Evolutionary conservation across 495 filamentous ascomycete species (phyloP).

Genomic region (Penicillium lividum): DNA sequence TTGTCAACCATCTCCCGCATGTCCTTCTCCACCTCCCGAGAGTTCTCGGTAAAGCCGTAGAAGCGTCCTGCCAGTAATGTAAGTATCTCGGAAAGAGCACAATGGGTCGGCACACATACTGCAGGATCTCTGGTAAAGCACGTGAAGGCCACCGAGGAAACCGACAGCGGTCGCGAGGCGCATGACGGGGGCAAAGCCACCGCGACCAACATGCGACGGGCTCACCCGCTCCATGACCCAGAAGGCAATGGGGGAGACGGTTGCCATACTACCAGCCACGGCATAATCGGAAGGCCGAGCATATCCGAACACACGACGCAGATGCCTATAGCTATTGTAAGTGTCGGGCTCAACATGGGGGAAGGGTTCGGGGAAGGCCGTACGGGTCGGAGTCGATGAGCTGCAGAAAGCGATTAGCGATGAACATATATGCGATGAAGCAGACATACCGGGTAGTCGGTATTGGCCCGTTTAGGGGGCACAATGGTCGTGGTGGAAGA

Average conservation of each 20-base stretch:
- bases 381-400: conserved; percentile 99
- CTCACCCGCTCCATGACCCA: conserved; percentile 76
- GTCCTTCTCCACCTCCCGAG: conserved; percentile 88
- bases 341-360: conserved; percentile 18
- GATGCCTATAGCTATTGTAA: conserved; percentile 63
- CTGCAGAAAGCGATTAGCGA: conserved; percentile 50
- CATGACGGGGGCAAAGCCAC: conserved; percentile 80
- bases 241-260: conserved; percentile 70
- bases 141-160: conserved; percentile 70
- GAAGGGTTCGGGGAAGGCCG: conserved; percentile 32
- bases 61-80: conserved; percentile 60
- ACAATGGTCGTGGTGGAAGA: conserved; percentile 61
- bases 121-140: conserved; percentile 74
- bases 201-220: conserved; percentile 76
- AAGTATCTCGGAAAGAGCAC: conserved; percentile 10
- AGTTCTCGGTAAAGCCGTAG: conserved; percentile 91
- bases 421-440: conserved; percentile 10
- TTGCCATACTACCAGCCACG: conserved; percentile 62
- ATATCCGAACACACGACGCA: conserved; percentile 85
- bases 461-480: conserved; percentile 71
- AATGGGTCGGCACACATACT: conserved; percentile 39
- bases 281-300: conserved; percentile 80
- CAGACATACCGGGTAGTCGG: conserved; percentile 73
- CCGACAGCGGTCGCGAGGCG: conserved; percentile 72
- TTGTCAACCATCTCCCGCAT: conserved; percentile 97